Evolutionary conservation across 441 rosid species (phyloP), one percentile per base, ranked within the genome.

Genomic region (Dalechampia spathulata): DNA sequence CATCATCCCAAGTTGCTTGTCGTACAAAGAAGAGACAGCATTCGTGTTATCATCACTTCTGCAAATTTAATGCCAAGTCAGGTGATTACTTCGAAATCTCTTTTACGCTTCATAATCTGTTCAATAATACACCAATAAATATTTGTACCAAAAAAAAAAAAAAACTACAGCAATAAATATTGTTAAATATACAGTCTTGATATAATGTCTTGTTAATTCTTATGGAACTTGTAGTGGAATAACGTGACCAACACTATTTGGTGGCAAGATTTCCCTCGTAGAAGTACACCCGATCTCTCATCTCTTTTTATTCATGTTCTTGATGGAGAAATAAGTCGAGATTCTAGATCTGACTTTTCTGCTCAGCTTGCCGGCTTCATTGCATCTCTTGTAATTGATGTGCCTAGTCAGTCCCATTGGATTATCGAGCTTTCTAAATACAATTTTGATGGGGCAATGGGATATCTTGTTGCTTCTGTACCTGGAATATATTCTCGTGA

Each of bases 251-350:
- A 88, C 75, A 88, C 89, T 12, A 57, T 92, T 58, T 92, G 96
- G 98, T 92, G 98, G 98, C 96, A 92, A 92, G 96, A 92, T 73
- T 92, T 92, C 55, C 98, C 95, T 25, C 60, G 73, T 42, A 79
- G 89, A 78, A 60, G 67, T 52, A 68, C 68, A 22, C 83, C 94
- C 46, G 83, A 84, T 76, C 68, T 75, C 67, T 75, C 73, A 52
- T 80, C 96, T 58, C 87, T 92, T 68, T 88, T 92, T 62, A 43
- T 70, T 53, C 80, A 58, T 65, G 34, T 72, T 67, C 57, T 71
- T 66, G 36, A 32, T 50, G 69, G 65, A 71, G 75, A 65, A 68
- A 17, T 46, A 51, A 70, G 50, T 65, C 55, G 15, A 62, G 66
- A 73, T 71, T 66, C 66, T 55, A 58, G 61, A 30, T 84, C 91